Base-by-base conservation (phyloP, 768 basidiomycete species). In the Termitomyces sp. region DNA sequence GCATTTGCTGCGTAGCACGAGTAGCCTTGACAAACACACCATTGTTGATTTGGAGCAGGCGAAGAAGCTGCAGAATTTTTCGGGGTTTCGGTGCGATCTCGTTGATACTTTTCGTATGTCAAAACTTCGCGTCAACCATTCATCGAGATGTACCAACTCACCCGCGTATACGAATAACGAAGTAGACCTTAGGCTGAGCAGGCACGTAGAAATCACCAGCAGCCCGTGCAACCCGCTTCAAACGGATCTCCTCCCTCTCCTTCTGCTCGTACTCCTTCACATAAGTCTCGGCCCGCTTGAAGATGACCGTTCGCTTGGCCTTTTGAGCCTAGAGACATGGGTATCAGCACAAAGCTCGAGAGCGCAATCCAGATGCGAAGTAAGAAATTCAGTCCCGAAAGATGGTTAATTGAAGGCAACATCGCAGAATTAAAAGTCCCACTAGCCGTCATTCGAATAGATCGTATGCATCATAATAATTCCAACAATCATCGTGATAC, bases 31-130 rank as follows among this genome's bases (percentile, higher is more conserved):
- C 84, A 70, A 99, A 99, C 45, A 99, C 87, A 72, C 96, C 97
- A 69, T 94, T 98, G 86, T 99, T 98, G 81, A 99, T 99, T 73
- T 98, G 97, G 65, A 97, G 88, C 60, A 99, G 86, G 65, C 97
- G 94, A 70, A 99, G 90, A 60, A 99, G 87, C 71, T 99, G 97
- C 66, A 99, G 76, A 70, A 99, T 98, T 82, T 99, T 99, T 70
- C 94, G 89, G 67, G 97, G 97, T 77, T 99, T 99, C 57, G 97
- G 97, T 54, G 97, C 93, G 69, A 99, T 97, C 71, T 98, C 93
- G 74, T 98, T 98, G 81, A 99, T 94, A 96, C 97, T 94, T 62
- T 10, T 52, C 45, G 30, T 35, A 66, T 49, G 47, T 37, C 40
- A 24, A 22, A 15, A 37, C 7, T 40, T 24, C n/a, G 6, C 32